Conservation (phyloP, 1,284 basidiomycete species). For the Cutaneotrichosporon mucoides region DNA sequence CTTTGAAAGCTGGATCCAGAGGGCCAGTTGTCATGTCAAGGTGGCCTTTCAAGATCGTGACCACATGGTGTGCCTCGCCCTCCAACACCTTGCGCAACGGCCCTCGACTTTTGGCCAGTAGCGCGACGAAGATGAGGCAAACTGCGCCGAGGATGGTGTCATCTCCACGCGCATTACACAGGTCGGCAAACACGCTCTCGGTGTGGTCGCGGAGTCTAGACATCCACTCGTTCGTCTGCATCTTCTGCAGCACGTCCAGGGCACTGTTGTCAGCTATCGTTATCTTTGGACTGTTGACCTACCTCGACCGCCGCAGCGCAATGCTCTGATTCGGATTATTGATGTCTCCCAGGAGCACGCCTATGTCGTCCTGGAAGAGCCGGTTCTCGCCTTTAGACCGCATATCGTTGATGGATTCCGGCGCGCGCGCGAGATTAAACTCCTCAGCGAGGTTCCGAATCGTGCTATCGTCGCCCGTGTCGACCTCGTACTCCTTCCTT, state of each 20-base stretch:
- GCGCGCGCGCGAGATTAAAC: slow-evolving; percentile 30
- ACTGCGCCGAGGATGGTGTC: slow-evolving; percentile 29
- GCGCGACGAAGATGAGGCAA: slow-evolving; percentile 29
- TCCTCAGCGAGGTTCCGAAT: slow-evolving; percentile 27
- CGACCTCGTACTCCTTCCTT: slow-evolving; percentile 40
- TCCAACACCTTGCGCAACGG: slow-evolving; percentile 20
- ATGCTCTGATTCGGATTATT: slow-evolving; percentile 15
- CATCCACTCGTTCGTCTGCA: slow-evolving; percentile 37
- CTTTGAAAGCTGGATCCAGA: slow-evolving; percentile 20
- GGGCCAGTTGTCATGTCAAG: slow-evolving; percentile 17
- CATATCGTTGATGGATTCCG: slow-evolving; percentile 42
- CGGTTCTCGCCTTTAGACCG: slow-evolving; percentile 45
- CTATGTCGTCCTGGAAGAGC: slow-evolving; percentile 44
- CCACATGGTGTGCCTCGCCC: slow-evolving; percentile 10
- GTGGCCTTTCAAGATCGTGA: not conserved
- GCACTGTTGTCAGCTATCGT: slow-evolving; percentile 22
- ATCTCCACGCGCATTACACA: slow-evolving; percentile 16
- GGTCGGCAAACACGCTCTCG: slow-evolving; percentile 32
- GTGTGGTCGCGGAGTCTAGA: slow-evolving; percentile 39
- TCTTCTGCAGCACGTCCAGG: slow-evolving; percentile 38
- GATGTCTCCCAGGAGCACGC: slow-evolving; percentile 38
- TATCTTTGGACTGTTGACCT: not conserved
- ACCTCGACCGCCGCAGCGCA: slow-evolving; percentile 34
- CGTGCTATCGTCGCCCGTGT: slow-evolving; percentile 25
- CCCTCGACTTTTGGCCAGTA: slow-evolving; percentile 17